phyloP scores from a whole-genome alignment of 352 stramenopile genomes.

The Thalassiosira mediterranea region DNA sequence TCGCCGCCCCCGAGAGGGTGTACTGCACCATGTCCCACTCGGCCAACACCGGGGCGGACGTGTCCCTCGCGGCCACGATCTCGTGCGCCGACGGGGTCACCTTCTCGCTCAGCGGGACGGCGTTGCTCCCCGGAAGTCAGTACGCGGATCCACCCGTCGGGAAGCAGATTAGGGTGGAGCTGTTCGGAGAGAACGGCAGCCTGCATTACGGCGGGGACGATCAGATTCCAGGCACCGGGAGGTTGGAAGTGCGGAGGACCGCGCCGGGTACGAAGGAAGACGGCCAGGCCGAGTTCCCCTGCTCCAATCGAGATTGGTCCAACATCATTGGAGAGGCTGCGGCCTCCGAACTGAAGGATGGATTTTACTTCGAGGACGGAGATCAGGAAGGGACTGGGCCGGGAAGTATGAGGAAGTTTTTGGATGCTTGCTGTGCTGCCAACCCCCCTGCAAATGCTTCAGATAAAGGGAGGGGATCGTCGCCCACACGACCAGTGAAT shows the following conservation, averaged over 20 bases:
- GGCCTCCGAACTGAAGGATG: constrained; percentile 21
- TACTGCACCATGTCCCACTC: constrained; percentile 47
- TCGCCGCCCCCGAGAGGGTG: constrained; percentile 34
- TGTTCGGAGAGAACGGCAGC: constrained; percentile 38
- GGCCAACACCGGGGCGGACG: constrained; percentile 43
- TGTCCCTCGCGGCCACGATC: constrained; percentile 43
- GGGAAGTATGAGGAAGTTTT: constrained; percentile 37
- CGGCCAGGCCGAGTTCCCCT: constrained; percentile 42
- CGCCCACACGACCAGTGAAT: constrained; percentile 16
- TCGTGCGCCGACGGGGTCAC: constrained; percentile 42
- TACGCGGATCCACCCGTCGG: constrained; percentile 47
- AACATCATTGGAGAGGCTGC: not conserved
- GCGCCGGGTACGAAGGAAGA: constrained; percentile 23
- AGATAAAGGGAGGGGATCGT: not conserved
- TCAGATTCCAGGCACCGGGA: constrained; percentile 28
- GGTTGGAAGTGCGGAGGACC: constrained; percentile 30
- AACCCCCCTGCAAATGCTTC: too few relatives aligned
- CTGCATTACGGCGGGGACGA: constrained; percentile 48
- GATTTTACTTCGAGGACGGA: constrained; percentile 52
- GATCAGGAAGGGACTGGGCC: constrained; percentile 26
- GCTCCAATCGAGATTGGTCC: constrained; percentile 16
- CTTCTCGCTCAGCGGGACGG: constrained; percentile 41
- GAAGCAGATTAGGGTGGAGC: constrained; percentile 46
- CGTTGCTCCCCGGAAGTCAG: constrained; percentile 52
- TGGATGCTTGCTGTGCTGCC: constrained; percentile 34